These are phyloP conservation scores for Annulohypoxylon truncatum DNA, from an alignment of 2,329 filamentous ascomycete genomes.

Conservation along the genomic window DNA sequence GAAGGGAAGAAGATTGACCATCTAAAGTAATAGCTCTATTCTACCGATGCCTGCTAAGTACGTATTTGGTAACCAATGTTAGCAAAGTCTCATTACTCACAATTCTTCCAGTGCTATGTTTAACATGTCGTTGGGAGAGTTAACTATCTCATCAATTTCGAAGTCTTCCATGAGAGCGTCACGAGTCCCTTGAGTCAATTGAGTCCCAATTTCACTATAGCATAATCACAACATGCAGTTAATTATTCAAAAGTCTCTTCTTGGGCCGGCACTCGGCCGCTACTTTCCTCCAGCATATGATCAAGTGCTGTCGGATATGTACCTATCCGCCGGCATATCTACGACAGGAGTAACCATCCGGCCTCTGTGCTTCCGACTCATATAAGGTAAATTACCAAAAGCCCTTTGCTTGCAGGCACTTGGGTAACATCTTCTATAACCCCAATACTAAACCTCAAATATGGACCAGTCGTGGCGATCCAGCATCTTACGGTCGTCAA, in stretches of 20 bases:
- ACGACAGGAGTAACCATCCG: neutral
- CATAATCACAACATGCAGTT: neutral
- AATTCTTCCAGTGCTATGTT: neutral
- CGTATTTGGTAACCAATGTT: neutral
- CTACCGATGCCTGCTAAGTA: neutral
- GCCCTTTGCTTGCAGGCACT: neutral
- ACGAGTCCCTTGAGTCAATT: neutral
- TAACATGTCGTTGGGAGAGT: neutral
- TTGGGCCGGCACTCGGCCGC: neutral
- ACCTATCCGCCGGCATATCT: constrained; percentile 21
- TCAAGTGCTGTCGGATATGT: constrained; percentile 22
- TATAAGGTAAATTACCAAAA: neutral
- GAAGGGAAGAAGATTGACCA: neutral
- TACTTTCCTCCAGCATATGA: neutral
- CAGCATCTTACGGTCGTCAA: neutral
- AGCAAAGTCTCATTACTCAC: neutral
- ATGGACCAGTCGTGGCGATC: neutral
- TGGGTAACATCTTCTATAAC: neutral
- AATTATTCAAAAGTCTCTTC: neutral
- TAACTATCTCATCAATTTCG: neutral
- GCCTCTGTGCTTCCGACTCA: neutral
- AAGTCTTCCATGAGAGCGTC: neutral
- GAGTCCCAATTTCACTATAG: neutral
- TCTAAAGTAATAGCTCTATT: neutral
- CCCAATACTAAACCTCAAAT: neutral